Evolutionary conservation across 106 monocot species (phyloP).

Genomic region (Dactylorhiza incarnata): DNA sequence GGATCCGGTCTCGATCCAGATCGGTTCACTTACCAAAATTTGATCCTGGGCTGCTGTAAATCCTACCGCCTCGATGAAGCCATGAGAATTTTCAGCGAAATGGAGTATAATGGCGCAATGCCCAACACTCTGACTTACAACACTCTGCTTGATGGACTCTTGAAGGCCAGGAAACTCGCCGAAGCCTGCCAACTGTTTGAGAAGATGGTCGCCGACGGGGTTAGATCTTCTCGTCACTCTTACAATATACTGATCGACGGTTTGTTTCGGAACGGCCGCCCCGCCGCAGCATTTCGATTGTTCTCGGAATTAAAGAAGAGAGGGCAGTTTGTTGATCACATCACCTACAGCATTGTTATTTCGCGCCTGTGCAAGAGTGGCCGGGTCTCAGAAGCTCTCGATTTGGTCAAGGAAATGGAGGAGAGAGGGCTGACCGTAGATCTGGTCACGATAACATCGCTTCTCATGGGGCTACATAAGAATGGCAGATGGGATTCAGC

Average conservation of each 20-base stretch:
- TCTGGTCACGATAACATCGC: conserved; percentile 65
- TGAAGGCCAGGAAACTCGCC: conserved; percentile 62
- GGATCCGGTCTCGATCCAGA: conserved; percentile 55
- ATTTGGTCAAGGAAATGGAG: conserved; percentile 85
- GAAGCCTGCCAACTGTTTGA: conserved; percentile 84
- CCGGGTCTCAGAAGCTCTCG: conserved; percentile 54
- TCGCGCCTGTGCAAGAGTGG: conserved; percentile 59
- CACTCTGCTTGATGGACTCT: conserved; percentile 59
- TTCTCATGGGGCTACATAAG: conserved; percentile 61
- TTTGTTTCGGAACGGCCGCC: conserved; percentile 54
- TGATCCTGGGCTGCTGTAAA: conserved; percentile 60
- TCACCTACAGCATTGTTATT: conserved; percentile 73
- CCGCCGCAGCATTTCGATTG: conserved; percentile 46
- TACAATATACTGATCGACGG: conserved; percentile 91
- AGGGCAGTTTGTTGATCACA: conserved; percentile 62
- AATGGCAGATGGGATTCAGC: conserved; percentile 58
- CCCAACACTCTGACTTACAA: conserved; percentile 63
- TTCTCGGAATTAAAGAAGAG: conserved; percentile 78
- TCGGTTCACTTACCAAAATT: conserved; percentile 45
- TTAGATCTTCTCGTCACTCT: conserved; percentile 46
- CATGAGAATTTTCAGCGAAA: conserved; percentile 49
- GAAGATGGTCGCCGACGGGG: conserved; percentile 69
- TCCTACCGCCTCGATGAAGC: conserved; percentile 51
- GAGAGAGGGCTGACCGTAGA: conserved; percentile 75
- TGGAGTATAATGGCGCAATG: conserved; percentile 36